Evolutionary conservation across 805 yeast species (phyloP).

Genomic region (Nakazawaea populi): DNA sequence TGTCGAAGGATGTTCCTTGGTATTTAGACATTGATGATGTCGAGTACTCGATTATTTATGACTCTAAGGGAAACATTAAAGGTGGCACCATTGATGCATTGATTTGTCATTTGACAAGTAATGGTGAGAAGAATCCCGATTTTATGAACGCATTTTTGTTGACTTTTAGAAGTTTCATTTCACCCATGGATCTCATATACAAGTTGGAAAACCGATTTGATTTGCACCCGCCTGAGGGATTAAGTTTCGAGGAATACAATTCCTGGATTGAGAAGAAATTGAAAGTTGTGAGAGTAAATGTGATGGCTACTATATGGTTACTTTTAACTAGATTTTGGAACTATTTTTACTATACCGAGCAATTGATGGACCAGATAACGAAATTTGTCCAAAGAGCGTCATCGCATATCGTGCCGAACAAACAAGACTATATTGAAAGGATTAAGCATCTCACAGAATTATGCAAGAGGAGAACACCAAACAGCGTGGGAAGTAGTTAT

Average conservation of each 20-base stretch:
- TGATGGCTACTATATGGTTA: slow-evolving; percentile 58
- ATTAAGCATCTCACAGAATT: slow-evolving; percentile 2
- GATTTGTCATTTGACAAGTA: slow-evolving; percentile 75
- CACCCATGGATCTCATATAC: slow-evolving; percentile 56
- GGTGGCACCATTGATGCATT: slow-evolving; percentile 83
- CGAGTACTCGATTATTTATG: slow-evolving; percentile 42
- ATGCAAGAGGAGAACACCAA: slow-evolving; percentile 2
- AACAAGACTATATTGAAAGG: slow-evolving; percentile 1
- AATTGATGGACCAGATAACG: slow-evolving; percentile 25
- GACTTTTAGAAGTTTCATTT: slow-evolving; percentile 72
- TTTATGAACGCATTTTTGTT: slow-evolving; percentile 66
- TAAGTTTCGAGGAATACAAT: slow-evolving; percentile 75
- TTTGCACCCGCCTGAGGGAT: slow-evolving; percentile 78
- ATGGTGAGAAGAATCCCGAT: slow-evolving; percentile 51
- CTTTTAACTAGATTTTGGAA: slow-evolving; percentile 71
- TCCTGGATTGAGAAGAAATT: slow-evolving; percentile 71
- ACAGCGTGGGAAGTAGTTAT: slow-evolving; percentile 8
- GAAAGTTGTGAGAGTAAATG: slow-evolving; percentile 58
- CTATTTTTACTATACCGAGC: slow-evolving; percentile 47
- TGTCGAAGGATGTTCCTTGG: slow-evolving; percentile 55
- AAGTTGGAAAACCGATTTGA: slow-evolving; percentile 60
- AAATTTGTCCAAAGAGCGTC: slow-evolving; percentile 12
- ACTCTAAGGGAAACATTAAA: slow-evolving; percentile 63
- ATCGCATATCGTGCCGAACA: not conserved
- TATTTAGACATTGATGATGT: slow-evolving; percentile 63